Base-by-base conservation (phyloP, 495 filamentous ascomycete species). In the Cercophora scortea region DNA sequence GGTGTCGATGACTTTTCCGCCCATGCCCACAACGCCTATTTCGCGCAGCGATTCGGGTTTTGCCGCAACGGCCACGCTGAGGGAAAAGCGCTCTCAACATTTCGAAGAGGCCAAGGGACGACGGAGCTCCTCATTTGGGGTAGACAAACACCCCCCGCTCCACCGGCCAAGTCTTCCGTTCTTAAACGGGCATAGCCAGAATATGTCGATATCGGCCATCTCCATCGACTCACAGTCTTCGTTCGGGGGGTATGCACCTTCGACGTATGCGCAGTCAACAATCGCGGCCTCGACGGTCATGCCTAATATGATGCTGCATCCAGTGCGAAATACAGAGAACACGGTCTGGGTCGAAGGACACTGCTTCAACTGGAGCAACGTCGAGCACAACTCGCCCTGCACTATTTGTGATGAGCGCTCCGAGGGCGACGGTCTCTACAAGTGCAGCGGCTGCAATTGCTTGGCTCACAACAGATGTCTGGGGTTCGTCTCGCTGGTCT, bases 241-340 rank as follows among this genome's bases (percentile, higher is more conserved):
- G 2, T 92, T 84, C 12, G 85, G 83, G 13, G 79, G 77, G 4
- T 98, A 98, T 71, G 91, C 93, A 2, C 92, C 93, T 2, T 96
- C 92, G 3, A 89, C 91, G 3, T 98, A 96, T 69, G 93, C 93
- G 3, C 89, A 92, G 60, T 96, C 91, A 13, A 98, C 93, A 9
- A 78, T 97, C n/a, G 93, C 93, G 33, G 93, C 93, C n/a, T 95
- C 90, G 12, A 98, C 93, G 0, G 85, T 98, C 61, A 95, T 98
- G 81, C 92, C 93, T 11, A 89, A 90, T 63, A 81, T 94, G 70
- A 74, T 89, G 45, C 74, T 88, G 56, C 90, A 95, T 62, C 89
- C 88, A 3, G 87, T 95, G 8, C 75, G 80, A 36, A 94, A 95
- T 60, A 88, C 87, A 3, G 89, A 95, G 38, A 91, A 82, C 34